Evolutionary conservation across 495 filamentous ascomycete species (phyloP), one percentile per base, ranked within the genome.

Genomic region (Aspergillus leporis): DNA sequence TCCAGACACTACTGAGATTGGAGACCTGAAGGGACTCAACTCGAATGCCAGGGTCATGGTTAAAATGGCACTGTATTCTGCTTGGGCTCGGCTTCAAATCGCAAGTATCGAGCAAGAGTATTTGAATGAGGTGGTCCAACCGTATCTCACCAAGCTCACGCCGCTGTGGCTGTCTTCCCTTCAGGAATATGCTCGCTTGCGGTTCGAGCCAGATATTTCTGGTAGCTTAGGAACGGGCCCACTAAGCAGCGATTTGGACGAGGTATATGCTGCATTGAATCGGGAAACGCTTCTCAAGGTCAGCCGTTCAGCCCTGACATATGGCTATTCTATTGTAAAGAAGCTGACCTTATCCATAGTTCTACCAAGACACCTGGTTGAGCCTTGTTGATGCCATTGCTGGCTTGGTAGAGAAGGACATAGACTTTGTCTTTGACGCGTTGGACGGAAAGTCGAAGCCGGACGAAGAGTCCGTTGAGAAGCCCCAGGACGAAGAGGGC

Each of bases 11-110:
- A 91, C 91, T 0, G 83, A 90, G 30, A 97, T 99, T 69, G 94
- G 95, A 23, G 94, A 99, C 60, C 76, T 99, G 19, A 91, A 91
- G 72, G 91, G 90, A 2, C 85, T 98, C 28, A 96, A 95, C 70
- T 91, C 95, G 0, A 99, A 99, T 67, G 94, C 94, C 3, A 89
- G 93, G 59, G 92, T 97, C 28, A 99, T 99, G 94, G 92, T 99
- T 41, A 95, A 93, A 68, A 92, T 97, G 85, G 87, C 95, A 1
- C 88, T 98, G 1, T 92, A 95, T 68, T 93, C 93, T n/a, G 94
- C 92, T 8, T 99, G 94, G 94, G 95, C 94, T n/a, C 90, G 96
- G 60, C 83, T 99, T 32, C 95, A 99, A 71, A 92, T 99, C 45
- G 93, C 95, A 2, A 97, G 94, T 74, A 87, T 86, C 23, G 93